A percentile compares a stretch with the other conserved stretches of the same genome.
These are phyloP conservation scores for Ceratobasidium sp. DNA, from an alignment of 1,284 basidiomycete genomes.

Conservation along the genomic window DNA sequence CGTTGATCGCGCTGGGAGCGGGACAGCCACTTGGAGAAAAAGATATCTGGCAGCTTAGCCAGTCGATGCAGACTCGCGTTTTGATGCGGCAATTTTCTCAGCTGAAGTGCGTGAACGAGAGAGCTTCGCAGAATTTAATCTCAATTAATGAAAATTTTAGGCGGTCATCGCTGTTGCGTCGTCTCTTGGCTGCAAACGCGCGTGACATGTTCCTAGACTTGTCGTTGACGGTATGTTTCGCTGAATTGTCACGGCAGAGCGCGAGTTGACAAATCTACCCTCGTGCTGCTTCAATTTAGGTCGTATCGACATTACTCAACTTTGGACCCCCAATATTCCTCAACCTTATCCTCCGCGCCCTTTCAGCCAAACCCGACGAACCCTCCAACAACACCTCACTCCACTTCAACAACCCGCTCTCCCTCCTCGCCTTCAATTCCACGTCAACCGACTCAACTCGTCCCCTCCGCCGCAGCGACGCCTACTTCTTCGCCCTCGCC, in stretches of 20 bases:
- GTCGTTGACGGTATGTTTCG: slow-evolving; percentile 51
- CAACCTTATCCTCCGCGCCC: slow-evolving; percentile 31
- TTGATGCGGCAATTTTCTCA: slow-evolving; percentile 41
- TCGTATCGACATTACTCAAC: slow-evolving; percentile 25
- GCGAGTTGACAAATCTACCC: too few species aligned
- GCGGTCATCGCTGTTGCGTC: slow-evolving; percentile 33
- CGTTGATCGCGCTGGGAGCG: slow-evolving; percentile 37
- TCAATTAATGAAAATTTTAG: neutral
- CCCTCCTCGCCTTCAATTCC: neutral
- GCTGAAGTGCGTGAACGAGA: slow-evolving; percentile 24
- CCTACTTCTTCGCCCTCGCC: slow-evolving; percentile 39
- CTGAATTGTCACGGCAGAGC: too few species aligned
- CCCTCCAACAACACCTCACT: neutral
- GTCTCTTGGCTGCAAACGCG: slow-evolving; percentile 44
- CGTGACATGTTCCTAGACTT: slow-evolving; percentile 42
- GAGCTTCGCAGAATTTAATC: neutral
- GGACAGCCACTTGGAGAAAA: slow-evolving; percentile 33
- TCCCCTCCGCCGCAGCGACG: slow-evolving; percentile 24
- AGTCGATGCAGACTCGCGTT: slow-evolving; percentile 21
- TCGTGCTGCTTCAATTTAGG: slow-evolving; percentile 10
- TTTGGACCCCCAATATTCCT: slow-evolving; percentile 37
- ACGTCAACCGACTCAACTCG: neutral
- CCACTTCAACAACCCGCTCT: neutral
- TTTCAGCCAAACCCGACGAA: slow-evolving; percentile 11
- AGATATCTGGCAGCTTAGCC: slow-evolving; percentile 46